Evolutionary conservation across 2,329 filamentous ascomycete species (phyloP), one percentile per base, ranked within the genome.

Genomic region (Diplocarpon rosae): DNA sequence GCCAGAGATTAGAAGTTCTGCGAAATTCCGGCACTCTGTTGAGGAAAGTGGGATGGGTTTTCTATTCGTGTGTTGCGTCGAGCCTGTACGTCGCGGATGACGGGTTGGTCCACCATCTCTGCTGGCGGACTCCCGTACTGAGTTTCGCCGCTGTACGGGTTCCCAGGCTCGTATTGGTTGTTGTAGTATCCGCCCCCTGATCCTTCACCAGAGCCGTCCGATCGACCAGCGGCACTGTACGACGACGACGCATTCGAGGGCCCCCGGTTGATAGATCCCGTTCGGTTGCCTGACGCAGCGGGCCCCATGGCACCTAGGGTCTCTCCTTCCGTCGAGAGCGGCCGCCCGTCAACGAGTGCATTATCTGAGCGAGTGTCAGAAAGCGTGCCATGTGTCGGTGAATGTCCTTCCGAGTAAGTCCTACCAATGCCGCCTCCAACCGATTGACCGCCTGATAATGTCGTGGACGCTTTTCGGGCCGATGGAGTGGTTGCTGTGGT

Each of bases 211-310:
- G 78, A 83, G 9, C 72, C 75, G 46, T 83, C 80, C 0, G 90
- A 95, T 48, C 77, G 78, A 36, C 78, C 80, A 7, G 79, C 84
- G 11, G 81, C 83, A 52, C 89, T 95, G 67, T 96, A 98, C 1
- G 86, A 89, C 0, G 92, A 96, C 0, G 92, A 98, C 5, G 92
- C 92, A 59, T 96, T 96, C 5, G 90, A 96, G 1, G 87, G 81
- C 1, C 92, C 92, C 43, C 92, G 83, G 53, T 84, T 85, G 30
- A 96, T 84, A 53, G 86, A 85, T 20, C 67, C 70, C n/a, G n/a
- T n/a, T 42, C 78, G 73, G 63, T 83, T 82, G 49, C 76, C 74
- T 45, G 76, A 72, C 20, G 82, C 73, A 12, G 76, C 72, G 11
- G 85, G 83, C 2, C 86, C 87, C 66, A 95, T 81, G 34, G 82